Base-by-base conservation (phyloP, 2,329 filamentous ascomycete species). In the Capronia americana region DNA sequence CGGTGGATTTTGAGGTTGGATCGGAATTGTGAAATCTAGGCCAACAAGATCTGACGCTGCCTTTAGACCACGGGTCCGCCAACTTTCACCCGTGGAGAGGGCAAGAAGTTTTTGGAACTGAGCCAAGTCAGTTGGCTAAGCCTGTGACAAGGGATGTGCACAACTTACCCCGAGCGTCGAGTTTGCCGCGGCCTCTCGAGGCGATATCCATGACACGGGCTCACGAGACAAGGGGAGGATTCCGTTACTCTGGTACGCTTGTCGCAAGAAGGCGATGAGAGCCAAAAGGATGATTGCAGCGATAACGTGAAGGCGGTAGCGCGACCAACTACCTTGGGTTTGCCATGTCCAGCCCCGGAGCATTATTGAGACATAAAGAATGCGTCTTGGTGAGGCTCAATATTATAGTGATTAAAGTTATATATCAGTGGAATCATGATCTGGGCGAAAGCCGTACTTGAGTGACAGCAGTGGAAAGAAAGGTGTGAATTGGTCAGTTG, bases 11-110 rank as follows among this genome's bases (percentile, higher is more conserved):
- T 48, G 64, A 12, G 64, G 64, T 44, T 66, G 60, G 28, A 48
- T 23, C 28, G 51, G 64, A 24, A 58, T 53, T 3, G 50, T 57
- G 28, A 66, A 41, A 14, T 66, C 59, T 23, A 66, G 41, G n/a
- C 64, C 64, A 11, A 46, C 17, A 24, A 63, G 44, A 17, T 63
- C 38, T n/a, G 64, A 7, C 11, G 64, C 59, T 8, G 64, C 64
- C 48, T 66, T 64, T 2, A 63, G 64, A 1, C 64, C 64, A 11
- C 64, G 51, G 10, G 60, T 54, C 2, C 64, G 60, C 60, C 51
- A 63, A 23, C 60, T 66, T n/a, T 23, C 8, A 2, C 54, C 44
- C 5, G 44, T 56, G 2, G 60, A 66, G 23, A 63, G 59, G 12
- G n/a, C 57, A 3, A 65, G 46, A 6, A 65, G 24, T 12, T 59